Percentiles rank a stretch among this genome's conserved stretches.
Evolutionary conservation across 352 stramenopile genomes (phyloP).

Genomic region (Thalassiosira gravida): DNA sequence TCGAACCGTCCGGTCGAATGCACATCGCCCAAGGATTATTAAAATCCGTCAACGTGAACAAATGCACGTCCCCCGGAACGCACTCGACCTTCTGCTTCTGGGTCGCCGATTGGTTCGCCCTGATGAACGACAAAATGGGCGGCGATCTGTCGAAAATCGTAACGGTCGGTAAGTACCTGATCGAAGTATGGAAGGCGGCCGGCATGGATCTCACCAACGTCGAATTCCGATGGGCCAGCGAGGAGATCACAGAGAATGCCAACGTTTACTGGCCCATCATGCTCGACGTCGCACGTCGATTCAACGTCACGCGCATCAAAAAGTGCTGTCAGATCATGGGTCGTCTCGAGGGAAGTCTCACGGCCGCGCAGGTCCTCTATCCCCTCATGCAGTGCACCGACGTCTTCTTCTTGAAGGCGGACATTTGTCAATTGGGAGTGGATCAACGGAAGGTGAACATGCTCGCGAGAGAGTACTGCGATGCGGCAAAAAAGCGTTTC

Average conservation of each 20-base stretch:
- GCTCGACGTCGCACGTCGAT: slow-evolving; percentile 85
- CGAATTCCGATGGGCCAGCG: slow-evolving; percentile 97
- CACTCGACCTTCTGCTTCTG: slow-evolving; percentile 97
- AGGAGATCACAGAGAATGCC: slow-evolving; percentile 89
- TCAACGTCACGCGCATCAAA: slow-evolving; percentile 91
- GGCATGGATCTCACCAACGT: slow-evolving; percentile 98
- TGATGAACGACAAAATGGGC: slow-evolving; percentile 99
- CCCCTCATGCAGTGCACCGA: slow-evolving; percentile 98
- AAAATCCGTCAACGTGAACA: slow-evolving; percentile 96
- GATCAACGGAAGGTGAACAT: slow-evolving; percentile 99
- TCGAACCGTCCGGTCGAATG: slow-evolving; percentile 98
- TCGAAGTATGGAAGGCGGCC: slow-evolving; percentile 99
- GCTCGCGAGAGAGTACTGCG: slow-evolving; percentile 97
- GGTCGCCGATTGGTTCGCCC: slow-evolving; percentile 99
- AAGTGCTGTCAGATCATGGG: slow-evolving; percentile 99
- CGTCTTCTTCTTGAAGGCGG: slow-evolving; percentile 98
- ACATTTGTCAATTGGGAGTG: slow-evolving; percentile 98
- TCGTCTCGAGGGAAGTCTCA: slow-evolving; percentile 89
- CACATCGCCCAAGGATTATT: slow-evolving; percentile 95
- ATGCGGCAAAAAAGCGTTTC: slow-evolving; percentile 93
- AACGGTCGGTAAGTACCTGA: slow-evolving; percentile 91
- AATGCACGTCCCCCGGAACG: slow-evolving; percentile 89
- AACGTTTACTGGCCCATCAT: slow-evolving; percentile 84
- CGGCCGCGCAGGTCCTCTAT: slow-evolving; percentile 95
- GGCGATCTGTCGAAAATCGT: slow-evolving; percentile 96